These are phyloP conservation scores for Harringtonia lauricola DNA, from an alignment of 2,329 filamentous ascomycete genomes.

Conservation along the genomic window DNA sequence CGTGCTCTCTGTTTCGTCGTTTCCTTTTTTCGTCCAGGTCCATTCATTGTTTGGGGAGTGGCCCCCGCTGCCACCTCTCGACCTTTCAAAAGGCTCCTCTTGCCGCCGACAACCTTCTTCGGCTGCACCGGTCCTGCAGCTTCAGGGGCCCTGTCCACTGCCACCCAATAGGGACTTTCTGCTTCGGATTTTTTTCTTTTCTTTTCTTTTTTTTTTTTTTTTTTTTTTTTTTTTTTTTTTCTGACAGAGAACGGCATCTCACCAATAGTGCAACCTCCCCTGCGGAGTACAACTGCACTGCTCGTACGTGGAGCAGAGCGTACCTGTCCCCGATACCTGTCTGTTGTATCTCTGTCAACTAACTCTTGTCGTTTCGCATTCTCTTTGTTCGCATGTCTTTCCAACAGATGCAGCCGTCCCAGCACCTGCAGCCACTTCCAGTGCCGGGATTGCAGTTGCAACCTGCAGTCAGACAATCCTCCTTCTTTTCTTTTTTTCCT, in stretches of 20 bases:
- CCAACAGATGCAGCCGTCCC: neutral
- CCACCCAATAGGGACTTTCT: neutral
- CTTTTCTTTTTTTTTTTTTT: neutral
- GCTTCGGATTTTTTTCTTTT: neutral
- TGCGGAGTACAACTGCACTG: no score
- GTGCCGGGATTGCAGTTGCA: neutral
- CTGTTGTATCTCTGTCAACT: no score
- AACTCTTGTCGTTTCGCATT: neutral
- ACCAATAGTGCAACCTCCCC: neutral
- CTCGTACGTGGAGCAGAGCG: no score
- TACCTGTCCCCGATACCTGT: no score
- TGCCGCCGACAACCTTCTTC: conserved; percentile 22
- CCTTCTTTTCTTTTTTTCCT: neutral
- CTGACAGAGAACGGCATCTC: neutral
- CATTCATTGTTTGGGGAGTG: conserved; percentile 1
- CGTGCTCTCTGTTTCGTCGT: neutral
- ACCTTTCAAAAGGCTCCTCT: conserved; percentile 31
- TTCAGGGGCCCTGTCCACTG: neutral
- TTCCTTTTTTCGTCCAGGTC: neutral
- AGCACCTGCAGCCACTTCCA: neutral
- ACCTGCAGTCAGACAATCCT: no score
- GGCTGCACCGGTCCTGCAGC: conserved; percentile 7
- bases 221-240: neutral
- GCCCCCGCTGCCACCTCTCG: conserved; percentile 8
- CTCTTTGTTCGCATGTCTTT: neutral